Base-by-base conservation (phyloP, 495 filamentous ascomycete genomes). In the Neurospora hispaniola region DNA sequence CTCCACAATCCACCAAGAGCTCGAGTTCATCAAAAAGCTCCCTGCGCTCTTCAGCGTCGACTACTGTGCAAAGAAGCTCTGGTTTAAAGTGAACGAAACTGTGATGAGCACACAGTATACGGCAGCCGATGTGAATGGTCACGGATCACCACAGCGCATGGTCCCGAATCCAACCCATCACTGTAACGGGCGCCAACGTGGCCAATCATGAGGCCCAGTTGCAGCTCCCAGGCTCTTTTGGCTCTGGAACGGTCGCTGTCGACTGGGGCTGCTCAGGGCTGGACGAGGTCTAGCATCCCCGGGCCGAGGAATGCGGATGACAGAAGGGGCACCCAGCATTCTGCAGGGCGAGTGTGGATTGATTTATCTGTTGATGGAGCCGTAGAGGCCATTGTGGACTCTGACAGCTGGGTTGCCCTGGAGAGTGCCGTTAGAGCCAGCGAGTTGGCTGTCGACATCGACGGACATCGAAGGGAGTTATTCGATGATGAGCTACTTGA, bases 171-270 rank as follows among this genome's bases (percentile, higher is more conserved):
- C 74, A 54, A 66, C 72, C 76, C 72, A 74, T 83, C 82, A 84
- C 82, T 73, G 73, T 78, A 69, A 74, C 75, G 80, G 82, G 83
- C 83, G 83, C 78, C 78, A 83, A 83, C 77, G 73, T 69, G 74
- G 72, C 83, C 83, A 84, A 84, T 84, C 77, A 84, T 10, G 73
- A n/a, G 5, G 68, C 72, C 75, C 54, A 70, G 31, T 75, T 74
- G 59, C 75, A 54, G 70, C 35, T 70, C 68, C 71, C 70, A 74
- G 74, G 76, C 78, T 74, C 74, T 75, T 72, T 70, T 72, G 72
- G 70, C 75, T 73, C 70, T 40, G 43, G 27, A 54, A 54, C 31
- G 69, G 38, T 41, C 62, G 23, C 41, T 39, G 35, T 38, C 69
- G n/a, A 48, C 70, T 35, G 70, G 70, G 70, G 27, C 54, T 62